Evolutionary conservation across 2,329 filamentous ascomycete species (phyloP), one percentile per base, ranked within the genome.

Genomic region (Aspergillus sp.): DNA sequence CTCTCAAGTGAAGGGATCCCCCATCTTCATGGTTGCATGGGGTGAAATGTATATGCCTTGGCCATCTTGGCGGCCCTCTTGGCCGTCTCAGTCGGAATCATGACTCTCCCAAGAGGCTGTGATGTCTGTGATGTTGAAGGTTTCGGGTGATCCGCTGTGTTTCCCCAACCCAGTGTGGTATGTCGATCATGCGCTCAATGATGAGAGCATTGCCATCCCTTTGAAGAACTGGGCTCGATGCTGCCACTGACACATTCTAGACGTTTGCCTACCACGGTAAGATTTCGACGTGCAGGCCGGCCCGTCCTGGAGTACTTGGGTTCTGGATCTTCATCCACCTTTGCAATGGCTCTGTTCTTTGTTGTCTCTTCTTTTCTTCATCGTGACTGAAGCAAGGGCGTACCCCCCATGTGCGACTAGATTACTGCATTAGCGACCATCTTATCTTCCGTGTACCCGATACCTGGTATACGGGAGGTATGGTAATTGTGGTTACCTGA

Each of bases 11-110:
- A 30, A 50, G 47, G 23, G n/a, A 3, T 17, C 39, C 13, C 55
- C n/a, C 17, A 17, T 27, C 32, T 47, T 57, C 25, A 44, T 58
- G 17, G 32, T 58, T 57, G 53, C 38, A 59, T 55, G 56, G 56
- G 51, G 48, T 49, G 61, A 63, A 54, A 59, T 23, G 54, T 13
- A n/a, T 53, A 44, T 36, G 21, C 48, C 66, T 68, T 68, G 66
- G 64, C 64, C 25, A 49, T 57, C 66, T 68, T 68, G 66, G 66
- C 66, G 51, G 57, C 54, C 27, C 52, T 63, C 66, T 68, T 67
- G 65, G 65, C 65, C 57, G 59, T 61, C 36, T 62, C 58, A 57
- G 51, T 50, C 42, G 19, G 38, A 47, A 50, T 54, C 23, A 17
- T 17, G 15, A 27, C 21, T 15, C 17, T n/a, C 13, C 8, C 8